Evolutionary conservation across 352 stramenopile genomes (phyloP).

Genomic region (Pythium aphanidermatum): DNA sequence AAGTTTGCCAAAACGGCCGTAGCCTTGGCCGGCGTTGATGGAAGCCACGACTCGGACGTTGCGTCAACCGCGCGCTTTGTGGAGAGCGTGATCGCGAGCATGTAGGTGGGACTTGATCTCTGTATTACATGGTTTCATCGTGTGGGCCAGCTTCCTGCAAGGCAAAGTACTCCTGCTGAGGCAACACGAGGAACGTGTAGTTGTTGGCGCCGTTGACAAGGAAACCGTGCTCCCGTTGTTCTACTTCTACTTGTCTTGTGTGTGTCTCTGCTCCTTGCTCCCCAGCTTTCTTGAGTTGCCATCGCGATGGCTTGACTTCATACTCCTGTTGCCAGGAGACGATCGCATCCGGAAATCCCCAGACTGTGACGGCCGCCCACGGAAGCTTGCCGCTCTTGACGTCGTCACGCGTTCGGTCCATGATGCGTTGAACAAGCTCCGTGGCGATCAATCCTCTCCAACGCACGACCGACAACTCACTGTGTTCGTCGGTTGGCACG

Average conservation of each 20-base stretch:
- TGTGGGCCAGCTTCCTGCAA: constrained; percentile 64
- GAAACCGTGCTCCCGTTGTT: constrained; percentile 56
- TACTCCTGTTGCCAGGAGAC: constrained; percentile 58
- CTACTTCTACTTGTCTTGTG: constrained; percentile 6
- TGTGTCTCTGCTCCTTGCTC: no score
- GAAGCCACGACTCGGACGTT: background rate
- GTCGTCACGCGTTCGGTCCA: constrained; percentile 42
- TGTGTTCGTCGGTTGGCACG: constrained; percentile 27
- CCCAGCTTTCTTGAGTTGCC: constrained; percentile 21
- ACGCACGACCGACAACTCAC: constrained; percentile 44
- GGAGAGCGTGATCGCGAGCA: constrained; percentile 48
- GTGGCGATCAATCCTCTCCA: constrained; percentile 69
- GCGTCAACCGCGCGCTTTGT: constrained; percentile 53
- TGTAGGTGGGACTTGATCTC: constrained; percentile 7
- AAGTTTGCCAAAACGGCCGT: constrained; percentile 58
- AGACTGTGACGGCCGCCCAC: constrained; percentile 72
- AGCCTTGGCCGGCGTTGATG: constrained; percentile 3
- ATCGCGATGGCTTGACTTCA: constrained; percentile 12
- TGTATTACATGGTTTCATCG: constrained; percentile 44
- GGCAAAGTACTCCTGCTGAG: constrained; percentile 65
- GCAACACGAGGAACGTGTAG: constrained; percentile 65
- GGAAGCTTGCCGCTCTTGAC: constrained; percentile 45
- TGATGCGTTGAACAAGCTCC: constrained; percentile 42
- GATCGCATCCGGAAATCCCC: constrained; percentile 68
- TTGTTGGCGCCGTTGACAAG: constrained; percentile 73